phyloP scores from a whole-genome alignment of 2,329 filamentous ascomycete genomes.

The Fusarium acutatum region DNA sequence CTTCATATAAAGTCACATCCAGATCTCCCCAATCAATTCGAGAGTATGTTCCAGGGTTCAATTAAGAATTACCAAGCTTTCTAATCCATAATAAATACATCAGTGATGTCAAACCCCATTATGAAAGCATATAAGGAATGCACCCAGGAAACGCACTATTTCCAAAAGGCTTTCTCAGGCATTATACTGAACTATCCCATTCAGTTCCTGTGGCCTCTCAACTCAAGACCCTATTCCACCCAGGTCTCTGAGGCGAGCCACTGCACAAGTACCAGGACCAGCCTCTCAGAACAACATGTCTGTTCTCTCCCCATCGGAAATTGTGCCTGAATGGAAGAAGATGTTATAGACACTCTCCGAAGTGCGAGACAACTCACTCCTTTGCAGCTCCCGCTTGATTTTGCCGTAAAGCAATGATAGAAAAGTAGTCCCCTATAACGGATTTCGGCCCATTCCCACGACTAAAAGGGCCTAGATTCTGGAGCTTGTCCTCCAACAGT shows the following conservation, averaged over 20 bases:
- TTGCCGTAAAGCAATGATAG: not conserved
- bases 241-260: not conserved
- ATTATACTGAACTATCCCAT: not conserved
- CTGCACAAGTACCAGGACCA: not conserved
- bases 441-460: accelerated
- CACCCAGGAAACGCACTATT: not conserved
- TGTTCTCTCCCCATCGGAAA: not conserved
- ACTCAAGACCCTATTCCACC: not conserved
- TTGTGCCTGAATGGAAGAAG: not conserved
- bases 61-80: not conserved
- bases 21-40: not conserved
- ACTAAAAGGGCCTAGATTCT: accelerated
- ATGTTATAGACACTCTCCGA: accelerated
- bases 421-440: not conserved
- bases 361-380: too few species aligned
- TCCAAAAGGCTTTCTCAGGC: not conserved
- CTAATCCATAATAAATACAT: not conserved
- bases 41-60: not conserved
- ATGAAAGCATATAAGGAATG: accelerated
- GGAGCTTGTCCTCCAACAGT: not conserved
- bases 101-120: not conserved
- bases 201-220: not conserved
- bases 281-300: not conserved
- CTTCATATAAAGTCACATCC: not conserved
- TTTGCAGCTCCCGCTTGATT: not conserved